phyloP scores from a whole-genome alignment of 169 alveolate species.

The Plasmodium fragile region DNA sequence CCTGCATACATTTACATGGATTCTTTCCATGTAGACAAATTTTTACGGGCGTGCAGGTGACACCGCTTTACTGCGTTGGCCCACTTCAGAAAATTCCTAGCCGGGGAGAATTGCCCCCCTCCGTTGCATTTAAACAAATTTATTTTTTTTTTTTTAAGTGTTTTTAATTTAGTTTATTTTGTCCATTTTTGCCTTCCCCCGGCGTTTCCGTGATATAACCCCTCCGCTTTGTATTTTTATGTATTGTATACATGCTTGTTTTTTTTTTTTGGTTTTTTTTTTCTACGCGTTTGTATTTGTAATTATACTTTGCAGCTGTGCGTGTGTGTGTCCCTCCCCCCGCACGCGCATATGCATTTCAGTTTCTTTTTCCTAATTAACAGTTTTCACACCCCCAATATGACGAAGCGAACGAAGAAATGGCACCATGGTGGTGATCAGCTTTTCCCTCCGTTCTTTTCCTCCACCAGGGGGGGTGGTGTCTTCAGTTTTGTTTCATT shows the following conservation, averaged over 20 bases:
- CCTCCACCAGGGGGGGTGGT: neutral
- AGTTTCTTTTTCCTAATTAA: neutral
- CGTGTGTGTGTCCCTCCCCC: neutral
- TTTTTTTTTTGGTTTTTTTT: neutral
- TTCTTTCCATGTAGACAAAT: neutral
- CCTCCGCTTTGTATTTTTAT: neutral
- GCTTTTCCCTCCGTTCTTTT: neutral
- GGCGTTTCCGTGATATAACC: neutral
- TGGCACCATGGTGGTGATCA: neutral
- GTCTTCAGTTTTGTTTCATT: neutral
- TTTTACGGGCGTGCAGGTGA: neutral
- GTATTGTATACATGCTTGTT: neutral
- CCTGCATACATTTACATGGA: neutral
- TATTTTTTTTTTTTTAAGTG: neutral
- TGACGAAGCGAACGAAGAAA: neutral
- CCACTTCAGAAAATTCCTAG: neutral
- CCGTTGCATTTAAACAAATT: neutral
- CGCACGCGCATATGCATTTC: neutral
- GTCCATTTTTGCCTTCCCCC: neutral
- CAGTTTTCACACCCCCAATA: neutral
- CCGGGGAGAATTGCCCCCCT: neutral
- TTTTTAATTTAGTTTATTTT: too few relatives aligned
- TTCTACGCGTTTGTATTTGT: neutral
- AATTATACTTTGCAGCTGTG: neutral
- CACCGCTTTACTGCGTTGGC: neutral